Evolutionary conservation across 169 alveolate genomes (phyloP), one percentile per base, ranked within the genome.

Genomic region (Plasmodium gonderi): DNA sequence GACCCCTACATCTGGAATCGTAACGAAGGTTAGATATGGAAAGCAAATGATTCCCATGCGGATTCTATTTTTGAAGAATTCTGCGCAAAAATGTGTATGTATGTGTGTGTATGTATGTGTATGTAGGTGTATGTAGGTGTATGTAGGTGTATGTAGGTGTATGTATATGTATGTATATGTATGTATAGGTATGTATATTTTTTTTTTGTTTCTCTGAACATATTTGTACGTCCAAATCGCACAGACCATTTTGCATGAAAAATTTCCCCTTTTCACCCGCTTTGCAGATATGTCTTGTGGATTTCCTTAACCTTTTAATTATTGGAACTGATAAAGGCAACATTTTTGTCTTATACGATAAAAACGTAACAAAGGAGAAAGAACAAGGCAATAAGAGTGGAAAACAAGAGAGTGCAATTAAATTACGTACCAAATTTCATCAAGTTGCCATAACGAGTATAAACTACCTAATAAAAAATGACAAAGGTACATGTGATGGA

Each of bases 251-350:
- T 60, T 36, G 9, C 17, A 36, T 60, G 72, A 20, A 60, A 14
- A n/a, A 26, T 23, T 42, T 54, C 45, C 42, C 36, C n/a, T 54
- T 3, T n/a, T 40, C 51, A 38, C 51, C 5, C 20, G 7, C 26
- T 80, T 64, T 14, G 14, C 51, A 85, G 92, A 85, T 85, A 51
- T 75, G 42, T 31, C n/a, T 67, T 17, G 67, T 75, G 31, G 80
- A 85, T 4, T 33, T 36, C 17, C 47, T 85, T 36, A 42, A 42
- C 45, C 23, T 74, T 17, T 20, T 85, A 38, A 75, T 85, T 33
- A 9, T 29, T n/a, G 92, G 92, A 60, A 85, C 92, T 29, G 79
- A 76, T 29, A 49, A 85, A n/a, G 92, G 92, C 7, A 38, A 65
- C 6, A 54, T 85, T 3, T 85, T 54, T 47, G 29, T 75, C 14